phyloP scores from a whole-genome alignment of 805 yeast species.

The Ogataea naganishii region DNA sequence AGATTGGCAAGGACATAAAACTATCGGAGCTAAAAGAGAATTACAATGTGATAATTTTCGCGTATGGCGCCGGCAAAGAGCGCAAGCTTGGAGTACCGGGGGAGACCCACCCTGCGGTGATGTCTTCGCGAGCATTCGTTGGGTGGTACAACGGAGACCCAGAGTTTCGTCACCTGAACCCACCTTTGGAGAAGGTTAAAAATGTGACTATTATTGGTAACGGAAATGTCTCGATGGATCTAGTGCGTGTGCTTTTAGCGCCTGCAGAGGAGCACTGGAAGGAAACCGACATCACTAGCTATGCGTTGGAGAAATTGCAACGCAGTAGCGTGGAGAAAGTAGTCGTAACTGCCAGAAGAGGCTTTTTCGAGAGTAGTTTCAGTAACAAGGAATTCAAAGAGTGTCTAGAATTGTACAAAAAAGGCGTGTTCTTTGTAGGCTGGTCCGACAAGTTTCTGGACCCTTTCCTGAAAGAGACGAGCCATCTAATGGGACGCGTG shows the following conservation, averaged over 20 bases:
- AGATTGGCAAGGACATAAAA: constrained; percentile 54
- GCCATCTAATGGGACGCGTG: constrained; percentile 36
- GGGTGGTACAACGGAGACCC: constrained; percentile 97
- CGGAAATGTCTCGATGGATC: constrained; percentile 93
- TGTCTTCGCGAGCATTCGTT: constrained; percentile 79
- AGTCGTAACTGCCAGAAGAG: constrained; percentile 77
- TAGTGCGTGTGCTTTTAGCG: constrained; percentile 70
- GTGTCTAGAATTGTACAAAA: constrained; percentile 47
- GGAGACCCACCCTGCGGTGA: constrained; percentile 52
- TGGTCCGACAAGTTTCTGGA: constrained; percentile 29
- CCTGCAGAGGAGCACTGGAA: constrained; percentile 44
- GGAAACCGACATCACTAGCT: constrained; percentile 61
- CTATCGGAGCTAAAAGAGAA: constrained; percentile 38
- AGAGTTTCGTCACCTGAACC: constrained; percentile 35
- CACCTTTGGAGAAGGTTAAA: constrained; percentile 53
- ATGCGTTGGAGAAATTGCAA: constrained; percentile 48
- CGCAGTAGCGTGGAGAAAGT: constrained; percentile 53
- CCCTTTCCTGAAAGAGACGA: constrained; percentile 19
- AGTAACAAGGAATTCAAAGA: constrained; percentile 91
- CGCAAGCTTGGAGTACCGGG: constrained; percentile 53
- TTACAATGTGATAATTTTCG: constrained; percentile 68
- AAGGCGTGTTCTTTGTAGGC: constrained; percentile 40
- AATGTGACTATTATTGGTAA: constrained; percentile 84
- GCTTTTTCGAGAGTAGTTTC: constrained; percentile 77
- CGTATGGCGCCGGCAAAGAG: constrained; percentile 73